phyloP scores from a whole-genome alignment of 2,329 filamentous ascomycete species.

The Clonostachys byssicola region DNA sequence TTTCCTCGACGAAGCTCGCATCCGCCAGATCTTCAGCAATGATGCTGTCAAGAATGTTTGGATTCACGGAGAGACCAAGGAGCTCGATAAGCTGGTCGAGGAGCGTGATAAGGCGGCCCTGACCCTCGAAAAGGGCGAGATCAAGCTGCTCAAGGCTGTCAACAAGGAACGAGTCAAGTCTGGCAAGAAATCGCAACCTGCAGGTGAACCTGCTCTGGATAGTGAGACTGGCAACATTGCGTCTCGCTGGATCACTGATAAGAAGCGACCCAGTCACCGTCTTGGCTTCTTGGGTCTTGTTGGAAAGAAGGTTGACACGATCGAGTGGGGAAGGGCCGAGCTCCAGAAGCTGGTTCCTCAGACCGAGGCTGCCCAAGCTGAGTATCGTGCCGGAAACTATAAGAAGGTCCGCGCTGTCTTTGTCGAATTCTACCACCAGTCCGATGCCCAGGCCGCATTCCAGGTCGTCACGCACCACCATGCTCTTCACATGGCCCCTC shows the following conservation, averaged over 20 bases:
- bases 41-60: constrained; percentile 77
- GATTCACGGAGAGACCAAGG: constrained; percentile 70
- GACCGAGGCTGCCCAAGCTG: constrained; percentile 58
- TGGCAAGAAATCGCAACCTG: constrained; percentile 18
- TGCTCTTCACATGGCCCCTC: constrained; percentile 77
- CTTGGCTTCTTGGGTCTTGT: constrained; percentile 58
- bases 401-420: constrained; percentile 74
- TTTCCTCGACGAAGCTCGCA: constrained; percentile 69
- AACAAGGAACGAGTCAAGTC: constrained; percentile 29
- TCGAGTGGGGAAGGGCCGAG: constrained; percentile 71
- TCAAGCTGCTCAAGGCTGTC: constrained; percentile 67
- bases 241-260: constrained; percentile 61
- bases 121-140: constrained; percentile 79
- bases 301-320: constrained; percentile 73
- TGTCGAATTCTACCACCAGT: constrained; percentile 81
- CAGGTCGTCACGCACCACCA: constrained; percentile 80
- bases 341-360: constrained; percentile 55
- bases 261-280: constrained; percentile 68
- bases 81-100: constrained; percentile 73
- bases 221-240: constrained; percentile 62
- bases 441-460: constrained; percentile 79
- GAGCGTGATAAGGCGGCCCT: constrained; percentile 71
- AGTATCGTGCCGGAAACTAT: constrained; percentile 60
- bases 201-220: constrained; percentile 39
- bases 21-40: constrained; percentile 74